Conservation (phyloP, 805 yeast genomes). For the Starmerella vaccinii region DNA sequence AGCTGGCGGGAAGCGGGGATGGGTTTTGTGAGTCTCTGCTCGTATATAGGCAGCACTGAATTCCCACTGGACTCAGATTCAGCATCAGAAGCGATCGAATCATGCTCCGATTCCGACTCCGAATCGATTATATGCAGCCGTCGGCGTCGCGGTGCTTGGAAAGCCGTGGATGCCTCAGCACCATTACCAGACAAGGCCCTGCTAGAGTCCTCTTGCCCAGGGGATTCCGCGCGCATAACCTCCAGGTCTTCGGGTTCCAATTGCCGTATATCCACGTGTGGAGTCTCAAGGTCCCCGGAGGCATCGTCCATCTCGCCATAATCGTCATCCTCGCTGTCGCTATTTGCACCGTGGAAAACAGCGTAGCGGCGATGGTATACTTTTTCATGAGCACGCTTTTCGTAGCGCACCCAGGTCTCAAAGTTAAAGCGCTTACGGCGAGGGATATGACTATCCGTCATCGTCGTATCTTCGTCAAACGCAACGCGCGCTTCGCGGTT, state of each 20-base stretch:
- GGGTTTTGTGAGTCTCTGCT: neutral
- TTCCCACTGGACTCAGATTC: neutral
- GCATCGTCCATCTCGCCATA: constrained; percentile 7
- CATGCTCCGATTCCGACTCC: neutral
- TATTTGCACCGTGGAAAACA: constrained; percentile 18
- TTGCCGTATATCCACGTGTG: neutral
- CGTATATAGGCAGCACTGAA: neutral
- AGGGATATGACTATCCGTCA: neutral
- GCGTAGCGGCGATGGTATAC: constrained; percentile 11
- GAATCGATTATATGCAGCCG: neutral
- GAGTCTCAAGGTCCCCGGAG: neutral
- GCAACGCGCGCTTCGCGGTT: neutral
- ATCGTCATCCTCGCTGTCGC: constrained; percentile 24
- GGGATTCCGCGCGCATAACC: neutral
- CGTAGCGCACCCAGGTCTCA: constrained; percentile 14
- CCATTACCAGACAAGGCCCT: too few species aligned
- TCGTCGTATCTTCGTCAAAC: neutral
- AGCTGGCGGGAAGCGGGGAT: constrained; percentile 9
- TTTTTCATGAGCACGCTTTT: constrained; percentile 14
- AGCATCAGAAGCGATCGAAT: neutral
- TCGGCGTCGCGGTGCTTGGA: neutral
- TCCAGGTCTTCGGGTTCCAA: neutral
- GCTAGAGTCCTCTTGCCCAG: neutral
- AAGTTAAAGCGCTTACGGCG: constrained; percentile 18
- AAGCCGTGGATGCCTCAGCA: too few species aligned